Conservation (phyloP, 2,329 filamentous ascomycete species). For the Trichophyton verrucosum region DNA sequence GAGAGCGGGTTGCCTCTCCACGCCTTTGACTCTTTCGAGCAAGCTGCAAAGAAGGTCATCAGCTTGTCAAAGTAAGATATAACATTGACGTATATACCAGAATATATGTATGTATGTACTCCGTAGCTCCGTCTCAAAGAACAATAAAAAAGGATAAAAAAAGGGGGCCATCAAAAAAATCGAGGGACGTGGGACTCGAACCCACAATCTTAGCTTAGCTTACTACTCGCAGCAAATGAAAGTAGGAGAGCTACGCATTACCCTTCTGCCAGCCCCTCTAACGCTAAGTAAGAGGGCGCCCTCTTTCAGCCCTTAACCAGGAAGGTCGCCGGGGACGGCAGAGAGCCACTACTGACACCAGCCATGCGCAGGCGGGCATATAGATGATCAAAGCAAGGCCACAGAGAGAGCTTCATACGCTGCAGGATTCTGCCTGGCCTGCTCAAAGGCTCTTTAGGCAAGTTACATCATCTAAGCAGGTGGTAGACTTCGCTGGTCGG, state of each 20-base stretch:
- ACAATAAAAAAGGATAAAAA: not conserved
- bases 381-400: not conserved
- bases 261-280: conserved; percentile 15
- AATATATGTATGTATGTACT: too few relatives aligned
- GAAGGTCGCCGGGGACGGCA: too few relatives aligned
- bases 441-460: too few relatives aligned
- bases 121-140: not conserved
- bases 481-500: too few relatives aligned
- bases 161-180: not conserved
- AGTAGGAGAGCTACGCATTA: conserved; percentile 16
- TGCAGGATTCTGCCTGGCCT: too few relatives aligned
- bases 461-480: too few relatives aligned
- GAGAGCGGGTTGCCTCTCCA: conserved; percentile 55
- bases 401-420: not conserved
- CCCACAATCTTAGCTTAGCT: conserved; percentile 15
- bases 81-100: not conserved
- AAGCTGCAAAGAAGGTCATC: conserved; percentile 56
- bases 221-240: conserved; percentile 6
- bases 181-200: conserved; percentile 16
- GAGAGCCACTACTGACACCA: not conserved
- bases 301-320: not conserved
- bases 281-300: not conserved
- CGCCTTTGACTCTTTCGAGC: conserved; percentile 63
- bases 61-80: conserved; percentile 36
- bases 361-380: not conserved